These are phyloP conservation scores for Colletotrichum nymphaeae DNA, from an alignment of 2,329 filamentous ascomycete genomes.

Conservation along the genomic window DNA sequence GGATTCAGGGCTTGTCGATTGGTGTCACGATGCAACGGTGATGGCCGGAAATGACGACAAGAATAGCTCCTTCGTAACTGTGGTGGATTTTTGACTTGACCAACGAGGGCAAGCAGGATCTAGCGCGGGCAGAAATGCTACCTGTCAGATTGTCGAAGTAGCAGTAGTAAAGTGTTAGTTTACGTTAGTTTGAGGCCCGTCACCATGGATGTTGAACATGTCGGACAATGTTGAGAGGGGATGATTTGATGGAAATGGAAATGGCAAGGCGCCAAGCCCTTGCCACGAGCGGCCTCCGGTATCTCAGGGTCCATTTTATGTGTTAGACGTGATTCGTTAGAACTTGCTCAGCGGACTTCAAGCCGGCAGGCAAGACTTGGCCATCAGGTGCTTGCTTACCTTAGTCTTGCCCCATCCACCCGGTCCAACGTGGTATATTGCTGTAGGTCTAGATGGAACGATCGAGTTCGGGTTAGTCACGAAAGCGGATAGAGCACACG, in stretches of 20 bases:
- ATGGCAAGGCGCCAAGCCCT: neutral
- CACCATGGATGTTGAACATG: neutral
- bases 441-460: neutral
- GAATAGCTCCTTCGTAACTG: neutral
- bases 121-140: neutral
- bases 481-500: neutral
- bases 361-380: neutral
- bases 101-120: neutral
- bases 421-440: neutral
- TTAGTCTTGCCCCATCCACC: neutral
- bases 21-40: constrained; percentile 4
- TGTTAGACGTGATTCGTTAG: neutral
- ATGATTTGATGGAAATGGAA: neutral
- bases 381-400: neutral
- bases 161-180: no score
- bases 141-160: neutral
- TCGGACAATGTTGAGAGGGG: neutral
- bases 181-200: neutral
- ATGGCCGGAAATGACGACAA: constrained; percentile 10
- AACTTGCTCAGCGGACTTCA: neutral
- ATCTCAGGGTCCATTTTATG: neutral
- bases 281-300: neutral
- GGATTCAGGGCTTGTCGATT: constrained; percentile 5
- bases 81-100: constrained; percentile 1
- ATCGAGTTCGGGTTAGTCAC: neutral